These are phyloP conservation scores for Protomyces macrosporus DNA, from an alignment of 1,139 yeast genomes.

Conservation along the genomic window DNA sequence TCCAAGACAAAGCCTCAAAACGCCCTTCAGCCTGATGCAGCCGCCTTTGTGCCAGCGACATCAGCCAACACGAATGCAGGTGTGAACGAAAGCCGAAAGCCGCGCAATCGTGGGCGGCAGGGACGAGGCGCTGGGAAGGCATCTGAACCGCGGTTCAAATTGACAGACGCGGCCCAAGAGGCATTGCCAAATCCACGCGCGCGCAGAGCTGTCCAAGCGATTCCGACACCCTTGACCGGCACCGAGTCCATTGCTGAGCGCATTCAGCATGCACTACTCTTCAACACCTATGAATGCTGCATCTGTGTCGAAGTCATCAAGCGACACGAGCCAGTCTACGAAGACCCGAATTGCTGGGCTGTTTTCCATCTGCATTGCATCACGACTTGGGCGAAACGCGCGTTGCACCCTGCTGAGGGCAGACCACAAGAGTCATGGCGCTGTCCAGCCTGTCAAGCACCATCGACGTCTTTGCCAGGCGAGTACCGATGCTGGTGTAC, in stretches of 20 bases:
- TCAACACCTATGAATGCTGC: slow-evolving; percentile 32
- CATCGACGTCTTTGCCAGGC: slow-evolving; percentile 48
- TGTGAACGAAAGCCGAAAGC: not conserved
- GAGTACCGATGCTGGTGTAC: slow-evolving; percentile 89
- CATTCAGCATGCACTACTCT: slow-evolving; percentile 11
- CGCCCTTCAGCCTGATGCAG: not conserved
- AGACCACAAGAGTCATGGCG: slow-evolving; percentile 54
- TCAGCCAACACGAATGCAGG: no score
- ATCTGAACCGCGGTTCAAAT: not conserved
- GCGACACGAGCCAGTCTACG: slow-evolving; percentile 32
- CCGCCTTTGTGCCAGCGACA: not conserved
- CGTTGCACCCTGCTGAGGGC: slow-evolving; percentile 14
- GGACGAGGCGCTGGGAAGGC: not conserved
- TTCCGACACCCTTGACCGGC: not conserved
- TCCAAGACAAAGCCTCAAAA: not conserved
- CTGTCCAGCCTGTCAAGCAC: slow-evolving; percentile 78
- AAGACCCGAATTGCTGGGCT: slow-evolving; percentile 32
- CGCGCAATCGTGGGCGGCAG: not conserved
- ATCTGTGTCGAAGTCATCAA: slow-evolving; percentile 33
- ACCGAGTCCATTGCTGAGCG: slow-evolving; percentile 11
- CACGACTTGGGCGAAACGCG: slow-evolving; percentile 33
- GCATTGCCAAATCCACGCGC: not conserved
- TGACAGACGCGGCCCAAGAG: not conserved
- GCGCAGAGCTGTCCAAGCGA: not conserved
- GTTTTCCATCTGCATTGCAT: slow-evolving; percentile 34